Conservation (phyloP, 192 early-diverging fungal genomes). For the Coemansia umbellata region DNA sequence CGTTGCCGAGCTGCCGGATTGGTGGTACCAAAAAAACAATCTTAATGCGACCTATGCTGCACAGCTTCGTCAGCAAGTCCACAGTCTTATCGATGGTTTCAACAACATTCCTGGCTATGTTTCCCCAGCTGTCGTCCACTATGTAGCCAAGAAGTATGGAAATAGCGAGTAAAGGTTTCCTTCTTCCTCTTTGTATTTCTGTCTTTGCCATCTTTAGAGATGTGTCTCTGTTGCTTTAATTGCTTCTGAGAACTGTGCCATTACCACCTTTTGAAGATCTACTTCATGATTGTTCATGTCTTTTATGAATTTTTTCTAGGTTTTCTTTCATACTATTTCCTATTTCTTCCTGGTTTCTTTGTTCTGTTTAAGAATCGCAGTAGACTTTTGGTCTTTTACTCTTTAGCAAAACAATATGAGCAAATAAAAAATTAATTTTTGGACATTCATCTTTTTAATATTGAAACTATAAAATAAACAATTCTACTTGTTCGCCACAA, state of each 20-base stretch:
- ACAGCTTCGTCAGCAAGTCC: constrained; percentile 40
- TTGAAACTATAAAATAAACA: neutral
- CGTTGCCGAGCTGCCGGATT: constrained; percentile 31
- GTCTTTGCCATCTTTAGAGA: no score
- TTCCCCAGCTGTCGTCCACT: constrained; percentile 45
- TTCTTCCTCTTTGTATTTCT: neutral
- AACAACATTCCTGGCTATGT: constrained; percentile 47
- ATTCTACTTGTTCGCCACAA: constrained; percentile 19
- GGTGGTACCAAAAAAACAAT: constrained; percentile 46
- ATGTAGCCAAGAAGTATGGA: constrained; percentile 45
- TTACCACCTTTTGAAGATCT: no score
- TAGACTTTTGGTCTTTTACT: neutral
- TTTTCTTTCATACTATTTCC: no score
- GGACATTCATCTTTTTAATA: neutral
- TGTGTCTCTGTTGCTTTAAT: no score
- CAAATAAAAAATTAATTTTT: neutral
- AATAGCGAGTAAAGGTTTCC: neutral
- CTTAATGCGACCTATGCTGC: constrained; percentile 46
- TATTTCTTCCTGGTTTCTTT: neutral
- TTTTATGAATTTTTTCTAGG: no score
- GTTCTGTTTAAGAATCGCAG: neutral
- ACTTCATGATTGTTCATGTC: no score
- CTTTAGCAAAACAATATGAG: neutral
- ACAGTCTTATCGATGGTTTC: constrained; percentile 47
- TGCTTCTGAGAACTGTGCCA: no score